Base-by-base conservation (phyloP, 2,329 filamentous ascomycete genomes). In the Aspergillus terreus region DNA sequence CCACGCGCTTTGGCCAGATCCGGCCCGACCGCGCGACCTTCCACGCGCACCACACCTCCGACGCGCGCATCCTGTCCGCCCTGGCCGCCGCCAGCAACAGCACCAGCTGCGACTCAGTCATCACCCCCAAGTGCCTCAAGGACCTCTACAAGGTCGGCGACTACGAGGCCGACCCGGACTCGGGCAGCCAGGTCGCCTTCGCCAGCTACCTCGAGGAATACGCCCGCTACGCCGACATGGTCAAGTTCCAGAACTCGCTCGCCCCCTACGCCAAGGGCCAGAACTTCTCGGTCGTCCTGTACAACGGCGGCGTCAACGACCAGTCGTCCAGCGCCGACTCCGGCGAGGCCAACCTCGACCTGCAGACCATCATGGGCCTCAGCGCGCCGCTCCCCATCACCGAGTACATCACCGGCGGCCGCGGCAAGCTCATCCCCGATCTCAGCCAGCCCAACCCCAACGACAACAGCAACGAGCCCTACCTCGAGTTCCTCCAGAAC, bases 331-430 rank as follows among this genome's bases (percentile, higher is more conserved):
- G 58, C 2, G 56, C 63, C 10, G 69, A 74, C 56, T 75, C 73
- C 55, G 69, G 72, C 14, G 77, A 80, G 58, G 78, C 76, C 47
- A 78, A 79, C 57, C 67, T 79, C 15, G 77, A 80, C 53, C 68
- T 76, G 35, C 75, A 79, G 58, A 78, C 78, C 53, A 77, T 77
- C 4, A 55, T 75, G 40, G 73, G 75, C 27, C 55, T 79, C 12
- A 71, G 72, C 50, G 59, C 71, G 10, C 75, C 76, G 0, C 59
- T 77, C 14, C 70, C 73, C 2, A 71, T 74, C 11, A 74, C 69
- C 9, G 77, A 77, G 55, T 79, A 70, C 62, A 77, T 71, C 62
- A 78, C 75, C 30, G 71, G 72, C 32, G 74, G 74, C n/a, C 73
- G 73, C 35, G 76, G 73, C 11, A 57, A 63, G 3, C 67, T 79